Conservation (phyloP, 2,329 filamentous ascomycete genomes). For the Neopestalotiopsis sp. region DNA sequence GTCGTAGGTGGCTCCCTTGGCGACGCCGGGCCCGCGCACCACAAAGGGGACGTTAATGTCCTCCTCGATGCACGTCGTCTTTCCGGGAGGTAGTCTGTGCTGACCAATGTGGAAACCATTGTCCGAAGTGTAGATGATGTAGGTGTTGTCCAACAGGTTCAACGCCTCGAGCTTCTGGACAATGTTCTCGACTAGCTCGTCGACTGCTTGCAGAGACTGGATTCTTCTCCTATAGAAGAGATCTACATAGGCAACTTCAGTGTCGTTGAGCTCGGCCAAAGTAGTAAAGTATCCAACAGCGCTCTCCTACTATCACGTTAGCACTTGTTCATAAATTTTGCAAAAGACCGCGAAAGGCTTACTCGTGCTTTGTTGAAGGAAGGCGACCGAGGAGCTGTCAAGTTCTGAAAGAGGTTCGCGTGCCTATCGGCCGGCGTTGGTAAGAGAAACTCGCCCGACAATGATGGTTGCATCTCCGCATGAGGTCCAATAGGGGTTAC, state of each 20-base stretch:
- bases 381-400: constrained; percentile 62
- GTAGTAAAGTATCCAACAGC: neutral
- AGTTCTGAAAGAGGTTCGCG: constrained; percentile 63
- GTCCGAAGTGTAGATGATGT: constrained; percentile 52
- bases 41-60: constrained; percentile 52
- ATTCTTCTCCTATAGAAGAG: constrained; percentile 46
- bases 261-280: constrained; percentile 38
- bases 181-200: constrained; percentile 48
- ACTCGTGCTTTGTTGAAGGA: constrained; percentile 62
- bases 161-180: constrained; percentile 39
- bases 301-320: neutral
- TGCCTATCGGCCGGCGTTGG: constrained; percentile 64
- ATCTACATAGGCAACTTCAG: constrained; percentile 41
- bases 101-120: constrained; percentile 55
- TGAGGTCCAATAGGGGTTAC: constrained; percentile 18
- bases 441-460: constrained; percentile 28
- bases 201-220: constrained; percentile 48
- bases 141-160: constrained; percentile 41
- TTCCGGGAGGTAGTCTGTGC: constrained; percentile 50
- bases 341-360: neutral
- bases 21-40: constrained; percentile 49
- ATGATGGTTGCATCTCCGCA: neutral
- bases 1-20: constrained; percentile 36
- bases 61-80: constrained; percentile 49
- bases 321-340: neutral